Conservation (phyloP, 306 rosid genomes). For the Delonix regia region DNA sequence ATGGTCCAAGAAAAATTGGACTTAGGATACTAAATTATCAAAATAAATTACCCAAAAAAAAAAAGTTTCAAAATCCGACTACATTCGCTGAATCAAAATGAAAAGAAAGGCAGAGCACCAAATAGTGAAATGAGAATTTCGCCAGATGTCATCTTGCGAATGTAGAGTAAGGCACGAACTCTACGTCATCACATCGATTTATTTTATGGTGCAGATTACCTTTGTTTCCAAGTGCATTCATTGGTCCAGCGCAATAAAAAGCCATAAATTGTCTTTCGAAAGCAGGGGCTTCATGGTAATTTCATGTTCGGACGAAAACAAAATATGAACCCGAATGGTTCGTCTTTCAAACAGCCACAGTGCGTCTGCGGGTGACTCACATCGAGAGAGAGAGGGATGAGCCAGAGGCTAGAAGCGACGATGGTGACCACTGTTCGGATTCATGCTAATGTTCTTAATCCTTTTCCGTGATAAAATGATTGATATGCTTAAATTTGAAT, state of each 20-base stretch:
- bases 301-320: neutral
- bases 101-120: no score
- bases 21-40: no score
- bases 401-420: conserved; percentile 33
- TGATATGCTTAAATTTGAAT: neutral
- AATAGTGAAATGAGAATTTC: no score
- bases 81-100: no score
- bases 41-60: no score
- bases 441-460: conserved; percentile 25
- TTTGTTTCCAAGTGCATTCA: neutral
- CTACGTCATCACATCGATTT: no score
- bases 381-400: neutral
- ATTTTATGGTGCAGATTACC: no score
- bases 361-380: conserved; percentile 22
- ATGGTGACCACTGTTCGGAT: conserved; percentile 50
- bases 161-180: no score
- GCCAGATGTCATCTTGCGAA: no score
- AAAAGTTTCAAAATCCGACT: no score
- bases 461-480: neutral
- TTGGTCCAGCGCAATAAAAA: neutral
- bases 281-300: conserved; percentile 37
- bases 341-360: conserved; percentile 23
- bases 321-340: conserved; percentile 18
- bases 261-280: neutral
- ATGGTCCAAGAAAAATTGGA: no score